Base-by-base conservation (phyloP, 208 protist genomes). In the Leishmania turanica region DNA sequence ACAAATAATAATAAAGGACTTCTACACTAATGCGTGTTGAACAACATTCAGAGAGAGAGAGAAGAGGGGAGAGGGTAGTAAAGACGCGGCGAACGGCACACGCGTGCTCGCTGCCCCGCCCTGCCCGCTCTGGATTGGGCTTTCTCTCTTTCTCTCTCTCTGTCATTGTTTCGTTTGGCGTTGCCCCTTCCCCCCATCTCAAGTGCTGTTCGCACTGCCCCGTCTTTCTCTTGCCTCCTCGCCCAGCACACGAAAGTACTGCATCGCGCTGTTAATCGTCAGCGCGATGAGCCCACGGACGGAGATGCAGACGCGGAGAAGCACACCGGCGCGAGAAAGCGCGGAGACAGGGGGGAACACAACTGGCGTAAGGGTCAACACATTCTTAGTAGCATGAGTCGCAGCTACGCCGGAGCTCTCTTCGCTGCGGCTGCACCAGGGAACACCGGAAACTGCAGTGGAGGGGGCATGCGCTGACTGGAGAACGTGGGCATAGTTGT, bases 361-460 rank as follows among this genome's bases (percentile, higher is more conserved):
- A 24, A 47, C 27, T 37, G 1, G 66, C 40, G 17, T 19, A 17
- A 4, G 21, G 40, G 0, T n/a, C 24, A 13, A 8, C 53, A 62
- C 49, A 62, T 76, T 62, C n/a, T 40, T 13, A 62, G 31, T 15
- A 8, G 13, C 9, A 27, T 27, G n/a, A 27, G n/a, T 27, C 2
- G 51, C 51, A 45, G n/a, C 58, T 78, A 78, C 24, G 34, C 42
- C 13, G 75, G 31, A 15, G 34, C 54, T 13, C 69, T 69, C 70
- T 68, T 87, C 56, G 47, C 49, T 17, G 78, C 77, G 3, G 74
- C 45, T 8, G 60, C 84, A 49, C 76, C 79, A 70, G 80, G 88
- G 78, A 85, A 93, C 17, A 84, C 77, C 8, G 90, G 90, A 79
- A 91, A 95, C 34, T 91, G 53, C 64, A 95, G 69, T 11, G 92